These are phyloP conservation scores for Mucor plumbeus DNA, from an alignment of 371 early-diverging fungal genomes.

Conservation along the genomic window DNA sequence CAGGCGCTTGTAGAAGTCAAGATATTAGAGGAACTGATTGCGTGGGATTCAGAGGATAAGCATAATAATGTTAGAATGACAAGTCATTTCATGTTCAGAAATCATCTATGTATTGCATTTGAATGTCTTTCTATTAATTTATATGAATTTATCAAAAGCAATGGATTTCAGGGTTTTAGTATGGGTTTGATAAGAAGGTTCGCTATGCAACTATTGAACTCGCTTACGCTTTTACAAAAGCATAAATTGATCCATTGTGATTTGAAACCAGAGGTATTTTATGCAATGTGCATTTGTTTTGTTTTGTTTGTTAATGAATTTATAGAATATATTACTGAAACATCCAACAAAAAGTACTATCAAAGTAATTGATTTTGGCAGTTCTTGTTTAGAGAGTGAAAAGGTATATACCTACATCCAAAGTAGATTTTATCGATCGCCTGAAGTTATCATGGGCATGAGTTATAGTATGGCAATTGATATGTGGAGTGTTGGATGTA, in stretches of 20 bases:
- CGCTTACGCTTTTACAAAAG: slow-evolving; percentile 65
- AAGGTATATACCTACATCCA: slow-evolving; percentile 95
- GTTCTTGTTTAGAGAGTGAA: slow-evolving; percentile 78
- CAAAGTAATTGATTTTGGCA: slow-evolving; percentile 96
- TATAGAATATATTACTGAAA: slow-evolving; percentile 67
- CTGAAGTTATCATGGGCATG: slow-evolving; percentile 92
- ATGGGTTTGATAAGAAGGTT: slow-evolving; percentile 71
- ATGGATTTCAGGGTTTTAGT: slow-evolving; percentile 81
- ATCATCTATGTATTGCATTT: slow-evolving; percentile 89
- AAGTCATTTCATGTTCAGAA: slow-evolving; percentile 83
- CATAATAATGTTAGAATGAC: slow-evolving; percentile 79
- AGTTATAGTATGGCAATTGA: slow-evolving; percentile 90
- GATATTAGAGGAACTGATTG: slow-evolving; percentile 69
- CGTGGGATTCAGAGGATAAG: slow-evolving; percentile 68
- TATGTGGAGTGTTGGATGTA: slow-evolving; percentile 99
- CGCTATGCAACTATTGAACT: slow-evolving; percentile 76
- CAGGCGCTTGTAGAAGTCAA: slow-evolving; percentile 90
- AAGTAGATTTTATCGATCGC: slow-evolving; percentile 94
- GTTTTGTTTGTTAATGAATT: background rate
- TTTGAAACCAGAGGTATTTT: slow-evolving; percentile 81
- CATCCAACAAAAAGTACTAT: slow-evolving; percentile 63
- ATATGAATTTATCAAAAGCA: slow-evolving; percentile 89
- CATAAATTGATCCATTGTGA: slow-evolving; percentile 89
- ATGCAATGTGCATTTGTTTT: background rate
- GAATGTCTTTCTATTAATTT: slow-evolving; percentile 89